phyloP scores from a whole-genome alignment of 2,329 filamentous ascomycete genomes.

The Botryotinia calthae region DNA sequence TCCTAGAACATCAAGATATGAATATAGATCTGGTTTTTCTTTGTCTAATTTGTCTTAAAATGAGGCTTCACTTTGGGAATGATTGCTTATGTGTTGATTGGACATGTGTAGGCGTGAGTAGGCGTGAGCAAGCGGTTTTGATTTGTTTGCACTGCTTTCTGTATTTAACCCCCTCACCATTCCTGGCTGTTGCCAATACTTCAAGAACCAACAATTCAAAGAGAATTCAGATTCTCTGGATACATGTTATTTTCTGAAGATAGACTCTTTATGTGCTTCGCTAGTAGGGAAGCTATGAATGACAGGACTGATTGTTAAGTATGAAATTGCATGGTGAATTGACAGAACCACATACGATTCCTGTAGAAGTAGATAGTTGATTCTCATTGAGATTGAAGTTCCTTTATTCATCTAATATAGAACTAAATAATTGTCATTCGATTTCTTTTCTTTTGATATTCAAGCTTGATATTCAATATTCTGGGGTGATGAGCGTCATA shows the following conservation, averaged over 20 bases:
- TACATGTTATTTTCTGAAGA: rapidly evolving
- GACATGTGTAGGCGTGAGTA: rapidly evolving
- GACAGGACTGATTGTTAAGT: rapidly evolving
- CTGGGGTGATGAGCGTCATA: neutral
- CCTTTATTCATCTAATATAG: neutral
- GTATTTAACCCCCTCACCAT: neutral
- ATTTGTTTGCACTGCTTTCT: neutral
- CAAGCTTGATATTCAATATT: neutral
- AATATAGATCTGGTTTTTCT: rapidly evolving
- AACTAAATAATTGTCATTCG: neutral
- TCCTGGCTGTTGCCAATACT: neutral
- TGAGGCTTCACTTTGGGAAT: neutral
- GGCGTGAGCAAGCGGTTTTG: neutral
- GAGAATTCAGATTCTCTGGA: neutral
- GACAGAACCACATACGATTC: rapidly evolving
- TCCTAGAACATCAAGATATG: neutral
- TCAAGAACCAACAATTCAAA: rapidly evolving
- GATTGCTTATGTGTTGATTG: neutral
- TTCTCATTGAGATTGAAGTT: neutral
- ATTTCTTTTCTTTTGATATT: neutral
- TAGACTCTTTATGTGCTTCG: neutral
- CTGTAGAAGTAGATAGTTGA: neutral
- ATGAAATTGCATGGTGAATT: neutral
- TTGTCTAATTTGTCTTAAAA: neutral
- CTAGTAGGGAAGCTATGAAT: rapidly evolving